These are phyloP conservation scores for Fraxinus floribunda DNA, from an alignment of 305 asterid species.

Conservation along the genomic window DNA sequence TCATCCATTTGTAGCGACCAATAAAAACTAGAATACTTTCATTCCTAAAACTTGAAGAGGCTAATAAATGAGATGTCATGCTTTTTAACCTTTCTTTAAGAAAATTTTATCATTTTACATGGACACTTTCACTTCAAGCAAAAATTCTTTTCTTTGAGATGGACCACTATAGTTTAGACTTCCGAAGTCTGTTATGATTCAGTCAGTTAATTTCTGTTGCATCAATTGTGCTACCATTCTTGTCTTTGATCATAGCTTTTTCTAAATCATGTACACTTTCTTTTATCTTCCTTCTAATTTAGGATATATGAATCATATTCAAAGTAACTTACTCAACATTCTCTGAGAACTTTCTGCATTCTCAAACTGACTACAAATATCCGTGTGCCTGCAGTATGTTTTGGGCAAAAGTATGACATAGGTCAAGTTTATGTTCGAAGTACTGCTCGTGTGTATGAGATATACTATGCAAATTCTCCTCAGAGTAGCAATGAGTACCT, in stretches of 20 bases:
- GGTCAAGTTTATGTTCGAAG: conserved; percentile 80
- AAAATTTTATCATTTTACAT: background rate
- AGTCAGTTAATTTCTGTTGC: background rate
- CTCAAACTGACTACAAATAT: conserved; percentile 8
- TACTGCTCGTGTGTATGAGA: conserved; percentile 80
- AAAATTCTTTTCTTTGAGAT: background rate
- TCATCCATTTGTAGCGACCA: background rate
- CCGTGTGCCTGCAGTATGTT: conserved; percentile 51
- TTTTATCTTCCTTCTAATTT: background rate
- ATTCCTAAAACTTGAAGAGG: background rate
- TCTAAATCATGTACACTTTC: background rate
- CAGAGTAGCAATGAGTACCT: conserved; percentile 57
- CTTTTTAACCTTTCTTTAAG: background rate
- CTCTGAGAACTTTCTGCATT: conserved; percentile 6
- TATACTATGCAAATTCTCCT: conserved; percentile 52
- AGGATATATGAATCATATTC: background rate
- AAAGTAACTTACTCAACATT: background rate
- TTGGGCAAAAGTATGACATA: conserved; percentile 54
- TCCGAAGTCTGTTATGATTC: background rate
- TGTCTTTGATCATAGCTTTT: background rate
- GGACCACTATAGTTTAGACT: background rate
- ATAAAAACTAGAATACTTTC: background rate
- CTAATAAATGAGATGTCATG: background rate
- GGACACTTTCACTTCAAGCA: background rate
- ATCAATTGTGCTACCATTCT: background rate